These are phyloP conservation scores for Sanguinoderma infundibulare DNA, from an alignment of 1,284 basidiomycete species.

Conservation along the genomic window DNA sequence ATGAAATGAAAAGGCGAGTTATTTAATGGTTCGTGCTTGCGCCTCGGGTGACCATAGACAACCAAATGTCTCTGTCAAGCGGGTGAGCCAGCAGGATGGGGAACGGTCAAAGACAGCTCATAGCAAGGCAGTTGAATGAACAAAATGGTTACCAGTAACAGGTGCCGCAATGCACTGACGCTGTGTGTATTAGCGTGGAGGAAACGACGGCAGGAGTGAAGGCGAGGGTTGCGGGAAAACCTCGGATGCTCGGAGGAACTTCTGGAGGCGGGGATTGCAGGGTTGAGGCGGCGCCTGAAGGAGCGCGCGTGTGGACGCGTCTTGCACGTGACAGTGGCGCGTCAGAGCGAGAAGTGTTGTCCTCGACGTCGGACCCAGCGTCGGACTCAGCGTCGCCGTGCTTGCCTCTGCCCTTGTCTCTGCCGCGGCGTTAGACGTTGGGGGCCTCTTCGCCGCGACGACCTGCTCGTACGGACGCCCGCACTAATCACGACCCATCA, in stretches of 20 bases:
- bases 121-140: too few species aligned
- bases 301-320: conserved; percentile 9
- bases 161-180: background rate
- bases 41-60: background rate
- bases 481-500: background rate
- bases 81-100: background rate
- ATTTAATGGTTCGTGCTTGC: background rate
- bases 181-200: background rate
- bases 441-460: background rate
- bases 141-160: too few species aligned
- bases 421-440: background rate
- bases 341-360: background rate
- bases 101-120: background rate
- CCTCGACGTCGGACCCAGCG: background rate
- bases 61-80: background rate
- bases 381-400: background rate
- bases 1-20: background rate
- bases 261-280: background rate
- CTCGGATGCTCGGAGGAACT: conserved; percentile 2
- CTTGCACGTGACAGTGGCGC: conserved; percentile 16
- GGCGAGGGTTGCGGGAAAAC: background rate
- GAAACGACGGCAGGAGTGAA: background rate
- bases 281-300: background rate
- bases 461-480: background rate
- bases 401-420: background rate